A percentile compares a stretch with the other conserved stretches of the same genome.
These are phyloP conservation scores for Colletotrichum chrysophilum DNA, from an alignment of 2,329 filamentous ascomycete species.

Conservation along the genomic window DNA sequence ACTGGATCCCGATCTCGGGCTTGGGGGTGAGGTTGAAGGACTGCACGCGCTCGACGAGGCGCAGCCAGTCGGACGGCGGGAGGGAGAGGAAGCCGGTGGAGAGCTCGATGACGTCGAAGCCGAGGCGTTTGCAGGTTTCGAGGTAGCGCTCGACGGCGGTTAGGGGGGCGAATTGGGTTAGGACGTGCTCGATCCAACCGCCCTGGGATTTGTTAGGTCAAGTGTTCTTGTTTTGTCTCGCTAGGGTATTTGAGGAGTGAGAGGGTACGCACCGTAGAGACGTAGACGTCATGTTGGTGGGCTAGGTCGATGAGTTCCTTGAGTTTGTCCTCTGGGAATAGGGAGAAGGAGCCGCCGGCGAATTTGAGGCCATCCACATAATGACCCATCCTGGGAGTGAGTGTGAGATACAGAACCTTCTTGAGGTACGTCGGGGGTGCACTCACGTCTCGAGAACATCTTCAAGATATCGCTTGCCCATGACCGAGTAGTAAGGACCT, in stretches of 20 bases:
- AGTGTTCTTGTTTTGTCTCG: accelerated
- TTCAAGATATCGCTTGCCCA: conserved; percentile 56
- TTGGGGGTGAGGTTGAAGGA: conserved; percentile 54
- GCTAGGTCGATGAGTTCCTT: neutral
- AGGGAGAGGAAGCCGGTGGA: conserved; percentile 59
- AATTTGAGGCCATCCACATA: conserved; percentile 63
- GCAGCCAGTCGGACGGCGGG: conserved; percentile 58
- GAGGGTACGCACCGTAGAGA: conserved; percentile 47
- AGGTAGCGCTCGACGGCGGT: conserved; percentile 57
- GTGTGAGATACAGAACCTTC: neutral
- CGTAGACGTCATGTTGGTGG: conserved; percentile 42
- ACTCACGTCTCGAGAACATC: conserved; percentile 58
- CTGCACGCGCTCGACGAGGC: conserved; percentile 51
- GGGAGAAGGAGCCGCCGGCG: conserved; percentile 56
- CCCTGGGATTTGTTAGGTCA: conserved; percentile 37
- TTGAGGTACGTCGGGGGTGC: neutral
- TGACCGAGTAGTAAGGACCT: conserved; percentile 59
- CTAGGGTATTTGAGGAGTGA: too few species aligned
- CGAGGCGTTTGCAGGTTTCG: conserved; percentile 54
- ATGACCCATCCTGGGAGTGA: conserved; percentile 47
- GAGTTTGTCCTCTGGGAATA: conserved; percentile 42
- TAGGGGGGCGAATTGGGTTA: conserved; percentile 49
- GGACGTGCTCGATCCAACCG: conserved; percentile 59
- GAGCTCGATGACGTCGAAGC: conserved; percentile 60
- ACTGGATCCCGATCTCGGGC: conserved; percentile 61